Base-by-base conservation (phyloP, 2,329 filamentous ascomycete genomes). In the Sporothrix humicola region DNA sequence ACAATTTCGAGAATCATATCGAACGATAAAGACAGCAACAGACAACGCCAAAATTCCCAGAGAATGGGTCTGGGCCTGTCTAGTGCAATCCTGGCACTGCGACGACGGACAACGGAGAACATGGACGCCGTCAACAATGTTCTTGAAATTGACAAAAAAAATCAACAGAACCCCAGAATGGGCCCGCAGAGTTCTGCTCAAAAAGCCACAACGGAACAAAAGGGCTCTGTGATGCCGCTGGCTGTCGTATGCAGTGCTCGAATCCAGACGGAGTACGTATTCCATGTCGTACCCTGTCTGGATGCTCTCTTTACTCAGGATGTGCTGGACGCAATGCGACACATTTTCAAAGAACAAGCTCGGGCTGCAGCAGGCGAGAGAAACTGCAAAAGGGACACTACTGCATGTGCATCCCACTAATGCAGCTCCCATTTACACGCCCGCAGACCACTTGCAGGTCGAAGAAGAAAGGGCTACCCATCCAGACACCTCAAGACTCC, bases 341-440 rank as follows among this genome's bases (percentile, higher is more conserved):
- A 48, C 65, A 37, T 44, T 56, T 42, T 17, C 26, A 69, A 37
- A 69, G 66, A 69, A 69, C 66, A 69, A 69, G 66, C 66, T 69
- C 66, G 37, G 48, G 31, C 52, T 70, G 68, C 69, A 71, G 54
- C 54, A 48, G 48, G 31, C 50, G 68, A 70, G 50, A 23, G 37
- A 26, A 42, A 71, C 15, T 26, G 44, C 37, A 37, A 70, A 44
- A 31, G 46, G 42, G 56, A 15, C 69, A 46, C 69, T 71, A 71
- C 69, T 71, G 69, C 69, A 71, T 37, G 42, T 59, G 52, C 50
- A 70, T 58, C 10, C 8, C 48, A 69, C 66, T 54, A 69, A 70
- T 70, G 68, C 52, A 59, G 37, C 68, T 59, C 50, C 52, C 52
- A 71, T 61, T 50, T 61, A 71, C 69, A 71, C n/a, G 69, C 42